These are phyloP conservation scores for Erythrophleum fordii DNA, from an alignment of 306 rosid species.

Conservation along the genomic window DNA sequence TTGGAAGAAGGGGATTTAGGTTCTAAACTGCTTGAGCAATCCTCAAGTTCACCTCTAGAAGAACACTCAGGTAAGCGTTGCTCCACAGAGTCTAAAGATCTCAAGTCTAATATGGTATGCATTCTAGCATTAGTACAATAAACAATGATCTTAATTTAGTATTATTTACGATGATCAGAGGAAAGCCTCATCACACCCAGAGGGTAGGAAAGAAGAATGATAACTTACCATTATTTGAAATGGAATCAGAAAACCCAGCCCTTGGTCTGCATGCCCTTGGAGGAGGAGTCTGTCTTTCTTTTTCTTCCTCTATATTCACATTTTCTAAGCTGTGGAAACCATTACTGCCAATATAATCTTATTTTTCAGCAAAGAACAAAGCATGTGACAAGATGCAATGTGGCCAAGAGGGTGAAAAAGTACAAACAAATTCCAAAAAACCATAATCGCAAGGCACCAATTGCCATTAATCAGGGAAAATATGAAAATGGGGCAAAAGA, in stretches of 20 bases:
- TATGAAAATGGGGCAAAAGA: not conserved
- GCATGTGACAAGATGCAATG: constrained; percentile 32
- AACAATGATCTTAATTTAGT: not conserved
- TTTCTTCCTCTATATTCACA: constrained; percentile 14
- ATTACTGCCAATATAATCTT: constrained; percentile 58
- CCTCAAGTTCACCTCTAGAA: constrained; percentile 43
- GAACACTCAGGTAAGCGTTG: constrained; percentile 43
- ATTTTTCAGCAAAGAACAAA: constrained; percentile 40
- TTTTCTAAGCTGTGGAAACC: constrained; percentile 42
- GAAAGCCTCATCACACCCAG: not conserved
- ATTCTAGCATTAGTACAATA: constrained; percentile 35
- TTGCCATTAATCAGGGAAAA: not conserved
- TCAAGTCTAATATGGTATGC: constrained; percentile 50
- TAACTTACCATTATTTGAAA: constrained; percentile 58
- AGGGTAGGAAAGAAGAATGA: not conserved
- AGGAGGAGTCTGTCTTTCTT: constrained; percentile 20
- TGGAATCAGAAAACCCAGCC: constrained; percentile 70
- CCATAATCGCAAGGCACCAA: constrained; percentile 5
- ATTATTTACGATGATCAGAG: not conserved
- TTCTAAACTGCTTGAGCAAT: constrained; percentile 49
- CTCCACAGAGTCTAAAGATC: constrained; percentile 53
- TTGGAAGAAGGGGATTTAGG: constrained; percentile 57
- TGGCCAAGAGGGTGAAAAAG: not conserved
- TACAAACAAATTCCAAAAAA: constrained; percentile 16
- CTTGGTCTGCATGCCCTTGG: constrained; percentile 46